A percentile compares a stretch with the other conserved stretches of the same genome.
Conservation (phyloP, 2,329 filamentous ascomycete genomes). For the Colletotrichum limetticola region DNA sequence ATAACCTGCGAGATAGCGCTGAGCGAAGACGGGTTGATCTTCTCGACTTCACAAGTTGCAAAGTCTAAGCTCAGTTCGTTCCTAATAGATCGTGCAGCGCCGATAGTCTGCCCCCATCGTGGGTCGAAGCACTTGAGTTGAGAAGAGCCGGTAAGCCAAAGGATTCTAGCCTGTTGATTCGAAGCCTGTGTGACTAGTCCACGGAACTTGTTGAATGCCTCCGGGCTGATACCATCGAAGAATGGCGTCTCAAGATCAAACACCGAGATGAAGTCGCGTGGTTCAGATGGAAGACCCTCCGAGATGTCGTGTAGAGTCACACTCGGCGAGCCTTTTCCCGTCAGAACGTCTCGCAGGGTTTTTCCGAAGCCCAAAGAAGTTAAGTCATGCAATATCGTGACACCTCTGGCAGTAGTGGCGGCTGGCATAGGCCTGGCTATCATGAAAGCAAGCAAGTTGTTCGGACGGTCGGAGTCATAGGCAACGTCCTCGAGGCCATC, state of each 20-base stretch:
- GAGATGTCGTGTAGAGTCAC: not conserved
- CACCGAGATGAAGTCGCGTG: conserved; percentile 26
- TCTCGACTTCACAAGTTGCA: conserved; percentile 13
- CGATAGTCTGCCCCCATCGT: conserved; percentile 37
- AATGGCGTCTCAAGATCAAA: conserved; percentile 37
- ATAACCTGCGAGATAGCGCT: not conserved
- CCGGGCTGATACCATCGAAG: conserved; percentile 27
- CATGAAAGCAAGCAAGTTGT: conserved; percentile 30
- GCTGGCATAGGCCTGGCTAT: not conserved
- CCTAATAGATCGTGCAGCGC: conserved; percentile 36
- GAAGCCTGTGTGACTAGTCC: conserved; percentile 10
- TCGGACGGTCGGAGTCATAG: conserved; percentile 34
- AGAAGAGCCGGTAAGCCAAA: conserved; percentile 40
- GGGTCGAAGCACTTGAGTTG: conserved; percentile 39
- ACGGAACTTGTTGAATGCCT: conserved; percentile 32
- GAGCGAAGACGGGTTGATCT: not conserved
- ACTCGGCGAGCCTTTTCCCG: no score
- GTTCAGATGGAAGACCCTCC: not conserved
- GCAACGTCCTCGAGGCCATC: conserved; percentile 38
- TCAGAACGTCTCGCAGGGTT: not conserved
- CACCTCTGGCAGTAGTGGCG: accelerated
- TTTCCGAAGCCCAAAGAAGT: not conserved
- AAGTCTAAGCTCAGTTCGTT: conserved; percentile 34
- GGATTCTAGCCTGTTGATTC: conserved; percentile 21
- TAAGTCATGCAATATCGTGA: conserved; percentile 5